These are phyloP conservation scores for Hyaloperonospora arabidopsidis DNA, from an alignment of 352 stramenopile genomes.

Conservation along the genomic window DNA sequence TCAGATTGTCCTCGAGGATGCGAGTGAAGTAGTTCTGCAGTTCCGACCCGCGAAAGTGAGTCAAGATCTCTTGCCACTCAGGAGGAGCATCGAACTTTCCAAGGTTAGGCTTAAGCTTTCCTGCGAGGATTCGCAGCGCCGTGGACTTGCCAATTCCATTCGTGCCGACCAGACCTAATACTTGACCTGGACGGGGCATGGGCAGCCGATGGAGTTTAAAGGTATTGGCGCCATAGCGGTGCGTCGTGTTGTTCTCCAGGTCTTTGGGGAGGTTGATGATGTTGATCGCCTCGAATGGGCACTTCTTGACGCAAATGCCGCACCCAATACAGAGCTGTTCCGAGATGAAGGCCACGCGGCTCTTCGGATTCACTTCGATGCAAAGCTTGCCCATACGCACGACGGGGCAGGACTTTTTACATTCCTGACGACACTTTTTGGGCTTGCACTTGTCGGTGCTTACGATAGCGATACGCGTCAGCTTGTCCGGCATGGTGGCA, in stretches of 20 bases:
- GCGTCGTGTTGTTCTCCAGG: constrained; percentile 97
- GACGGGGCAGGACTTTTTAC: constrained; percentile 98
- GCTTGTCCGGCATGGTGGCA: constrained; percentile 72
- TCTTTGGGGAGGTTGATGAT: constrained; percentile 99
- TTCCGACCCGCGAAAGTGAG: constrained; percentile 95
- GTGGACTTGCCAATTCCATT: constrained; percentile 99
- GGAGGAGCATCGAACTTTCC: constrained; percentile 93
- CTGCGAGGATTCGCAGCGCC: constrained; percentile 97
- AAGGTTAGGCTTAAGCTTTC: constrained; percentile 99
- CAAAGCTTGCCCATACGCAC: constrained; percentile 99
- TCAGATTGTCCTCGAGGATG: constrained; percentile 98
- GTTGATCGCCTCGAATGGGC: constrained; percentile 98
- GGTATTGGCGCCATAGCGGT: constrained; percentile 98
- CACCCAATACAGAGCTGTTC: constrained; percentile 99
- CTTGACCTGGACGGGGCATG: constrained; percentile 96
- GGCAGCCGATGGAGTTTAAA: constrained; percentile 99
- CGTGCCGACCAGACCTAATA: constrained; percentile 97
- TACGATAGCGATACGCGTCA: constrained; percentile 98
- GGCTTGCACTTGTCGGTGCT: constrained; percentile 98
- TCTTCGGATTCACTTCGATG: constrained; percentile 96
- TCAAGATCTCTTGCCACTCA: constrained; percentile 99
- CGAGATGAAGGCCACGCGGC: constrained; percentile 97
- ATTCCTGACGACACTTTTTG: constrained; percentile 99
- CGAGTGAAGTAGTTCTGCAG: constrained; percentile 99
- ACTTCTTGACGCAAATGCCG: constrained; percentile 99